Evolutionary conservation across 768 basidiomycete genomes (phyloP).

Genomic region (Amyloporia xantha): DNA sequence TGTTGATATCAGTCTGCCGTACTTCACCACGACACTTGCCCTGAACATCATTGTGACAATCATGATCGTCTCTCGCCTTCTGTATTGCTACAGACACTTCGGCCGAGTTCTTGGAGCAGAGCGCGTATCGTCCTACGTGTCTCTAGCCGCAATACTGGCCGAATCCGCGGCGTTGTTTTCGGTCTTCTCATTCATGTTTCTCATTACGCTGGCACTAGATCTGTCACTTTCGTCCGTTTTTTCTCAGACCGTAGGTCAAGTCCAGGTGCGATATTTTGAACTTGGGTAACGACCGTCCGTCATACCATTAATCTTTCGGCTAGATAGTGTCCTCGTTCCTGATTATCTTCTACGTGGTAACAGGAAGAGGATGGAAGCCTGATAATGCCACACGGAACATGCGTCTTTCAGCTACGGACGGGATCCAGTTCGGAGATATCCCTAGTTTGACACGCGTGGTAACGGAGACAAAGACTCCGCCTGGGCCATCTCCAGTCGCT

Average conservation of each 20-base stretch:
- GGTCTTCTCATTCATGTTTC: not conserved
- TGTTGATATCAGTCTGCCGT: not conserved
- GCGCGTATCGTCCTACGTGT: not conserved
- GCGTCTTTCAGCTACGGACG: too few relatives aligned
- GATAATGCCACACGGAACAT: too few relatives aligned
- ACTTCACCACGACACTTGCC: not conserved
- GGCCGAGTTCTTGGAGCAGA: not conserved
- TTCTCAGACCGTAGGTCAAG: not conserved
- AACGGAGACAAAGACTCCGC: too few relatives aligned
- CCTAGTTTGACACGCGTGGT: too few relatives aligned
- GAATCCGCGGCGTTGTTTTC: constrained; percentile 1
- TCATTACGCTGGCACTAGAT: not conserved
- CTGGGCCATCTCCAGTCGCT: too few relatives aligned
- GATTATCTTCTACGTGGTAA: not conserved
- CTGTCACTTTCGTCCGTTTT: not conserved
- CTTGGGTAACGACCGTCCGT: not conserved
- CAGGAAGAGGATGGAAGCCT: not conserved
- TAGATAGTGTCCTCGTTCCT: not conserved
- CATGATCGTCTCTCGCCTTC: not conserved
- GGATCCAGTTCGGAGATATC: too few relatives aligned
- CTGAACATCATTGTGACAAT: constrained; percentile 1
- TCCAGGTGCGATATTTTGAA: not conserved
- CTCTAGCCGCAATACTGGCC: not conserved
- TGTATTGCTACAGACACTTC: not conserved
- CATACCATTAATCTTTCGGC: not conserved